phyloP scores from a whole-genome alignment of 495 filamentous ascomycete genomes.

The Aspergillus haitiensis region DNA sequence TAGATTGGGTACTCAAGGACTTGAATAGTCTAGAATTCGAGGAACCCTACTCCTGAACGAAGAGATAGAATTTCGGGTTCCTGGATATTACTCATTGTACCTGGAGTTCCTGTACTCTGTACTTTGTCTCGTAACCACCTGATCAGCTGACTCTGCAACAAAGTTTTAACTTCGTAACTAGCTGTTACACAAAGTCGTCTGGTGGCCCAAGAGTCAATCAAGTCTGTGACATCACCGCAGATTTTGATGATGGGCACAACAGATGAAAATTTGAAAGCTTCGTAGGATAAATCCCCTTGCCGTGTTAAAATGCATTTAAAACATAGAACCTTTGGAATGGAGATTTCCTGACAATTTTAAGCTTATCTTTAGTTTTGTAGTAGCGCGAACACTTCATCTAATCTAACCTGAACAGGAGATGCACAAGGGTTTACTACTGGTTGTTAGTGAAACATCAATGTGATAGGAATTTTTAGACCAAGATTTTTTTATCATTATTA shows the following conservation, averaged over 20 bases:
- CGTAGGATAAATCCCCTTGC: too few species aligned
- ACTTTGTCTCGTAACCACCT: background rate
- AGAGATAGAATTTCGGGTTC: background rate
- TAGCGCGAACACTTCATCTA: too few species aligned
- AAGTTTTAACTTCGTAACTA: background rate
- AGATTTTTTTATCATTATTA: too few species aligned
- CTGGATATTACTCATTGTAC: background rate
- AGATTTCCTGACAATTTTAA: too few species aligned
- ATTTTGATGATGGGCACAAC: background rate
- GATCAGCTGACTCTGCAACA: slow-evolving; percentile 14
- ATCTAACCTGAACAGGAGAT: too few species aligned
- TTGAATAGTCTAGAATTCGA: slow-evolving; percentile 12
- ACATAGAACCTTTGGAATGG: too few species aligned
- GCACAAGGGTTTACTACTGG: too few species aligned
- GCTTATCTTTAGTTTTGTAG: too few species aligned
- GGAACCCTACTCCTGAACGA: background rate
- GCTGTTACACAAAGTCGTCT: background rate
- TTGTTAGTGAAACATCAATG: too few species aligned
- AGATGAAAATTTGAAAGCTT: background rate
- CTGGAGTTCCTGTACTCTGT: background rate
- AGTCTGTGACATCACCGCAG: slow-evolving; percentile 2
- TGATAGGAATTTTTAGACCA: too few species aligned
- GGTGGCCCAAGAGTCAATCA: background rate
- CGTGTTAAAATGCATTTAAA: too few species aligned
- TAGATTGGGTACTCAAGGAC: background rate